A percentile compares a stretch with the other conserved stretches of the same genome.
phyloP scores from a whole-genome alignment of 352 stramenopile species.

The Phytopythium montanum region DNA sequence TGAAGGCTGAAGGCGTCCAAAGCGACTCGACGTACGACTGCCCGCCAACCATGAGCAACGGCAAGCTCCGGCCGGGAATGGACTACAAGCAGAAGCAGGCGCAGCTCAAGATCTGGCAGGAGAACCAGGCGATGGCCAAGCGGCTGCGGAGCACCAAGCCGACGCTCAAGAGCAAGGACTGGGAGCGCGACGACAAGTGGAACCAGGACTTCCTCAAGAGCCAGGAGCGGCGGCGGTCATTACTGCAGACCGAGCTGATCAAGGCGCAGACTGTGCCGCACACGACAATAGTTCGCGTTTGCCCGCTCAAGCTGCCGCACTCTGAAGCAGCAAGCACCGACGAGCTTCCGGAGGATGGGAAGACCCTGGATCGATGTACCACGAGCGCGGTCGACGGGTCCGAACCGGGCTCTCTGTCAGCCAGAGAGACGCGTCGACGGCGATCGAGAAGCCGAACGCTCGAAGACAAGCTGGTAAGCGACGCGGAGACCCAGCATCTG shows the following conservation, averaged over 20 bases:
- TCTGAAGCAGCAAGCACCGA: not conserved
- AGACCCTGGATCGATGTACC: not conserved
- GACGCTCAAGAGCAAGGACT: conserved; percentile 63
- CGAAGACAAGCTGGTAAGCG: not conserved
- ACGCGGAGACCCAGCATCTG: conserved; percentile 3
- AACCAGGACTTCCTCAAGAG: conserved; percentile 63
- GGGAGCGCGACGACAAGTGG: conserved; percentile 71
- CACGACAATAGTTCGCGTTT: conserved; percentile 22
- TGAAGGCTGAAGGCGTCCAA: not conserved
- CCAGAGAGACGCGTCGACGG: conserved; percentile 4
- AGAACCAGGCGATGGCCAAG: conserved; percentile 69
- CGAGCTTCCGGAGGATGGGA: not conserved
- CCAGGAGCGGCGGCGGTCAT: conserved; percentile 43
- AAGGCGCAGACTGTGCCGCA: conserved; percentile 44
- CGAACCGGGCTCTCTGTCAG: conserved; percentile 1
- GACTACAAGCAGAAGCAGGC: conserved; percentile 71
- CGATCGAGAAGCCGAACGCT: not conserved
- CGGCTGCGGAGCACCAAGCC: conserved; percentile 59
- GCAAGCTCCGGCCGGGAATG: conserved; percentile 13
- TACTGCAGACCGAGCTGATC: conserved; percentile 50
- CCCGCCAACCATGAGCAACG: conserved; percentile 11
- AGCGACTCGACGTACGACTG: conserved; percentile 16
- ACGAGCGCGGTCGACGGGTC: not conserved
- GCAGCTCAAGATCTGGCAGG: conserved; percentile 65
- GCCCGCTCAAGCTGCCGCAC: conserved; percentile 21